Evolutionary conservation across 2,329 filamentous ascomycete genomes (phyloP).

Genomic region (Neonectria punicea): DNA sequence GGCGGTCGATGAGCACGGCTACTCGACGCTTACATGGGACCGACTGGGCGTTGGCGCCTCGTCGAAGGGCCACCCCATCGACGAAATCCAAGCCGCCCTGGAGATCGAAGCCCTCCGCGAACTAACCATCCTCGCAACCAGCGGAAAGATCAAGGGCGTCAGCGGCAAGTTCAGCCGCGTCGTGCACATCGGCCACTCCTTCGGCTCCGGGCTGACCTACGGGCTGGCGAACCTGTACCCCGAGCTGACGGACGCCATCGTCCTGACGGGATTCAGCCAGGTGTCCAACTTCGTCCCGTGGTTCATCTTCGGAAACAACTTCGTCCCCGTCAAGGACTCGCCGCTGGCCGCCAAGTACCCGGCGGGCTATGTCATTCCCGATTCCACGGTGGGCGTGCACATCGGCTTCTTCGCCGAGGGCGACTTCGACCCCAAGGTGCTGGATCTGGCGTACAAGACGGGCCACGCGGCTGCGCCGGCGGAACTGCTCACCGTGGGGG

Average conservation of each 20-base stretch:
- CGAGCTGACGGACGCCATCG: conserved; percentile 64
- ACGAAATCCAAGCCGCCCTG: conserved; percentile 67
- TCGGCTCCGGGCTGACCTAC: conserved; percentile 69
- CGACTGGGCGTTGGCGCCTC: conserved; percentile 70
- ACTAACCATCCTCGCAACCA: conserved; percentile 62
- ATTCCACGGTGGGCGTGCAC: conserved; percentile 59
- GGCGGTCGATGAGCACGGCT: conserved; percentile 65
- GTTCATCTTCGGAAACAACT: conserved; percentile 59
- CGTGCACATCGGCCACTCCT: conserved; percentile 72
- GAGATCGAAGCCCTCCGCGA: conserved; percentile 67
- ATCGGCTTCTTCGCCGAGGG: conserved; percentile 63
- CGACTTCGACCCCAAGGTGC: conserved; percentile 65
- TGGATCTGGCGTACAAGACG: conserved; percentile 55
- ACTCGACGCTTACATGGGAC: conserved; percentile 70
- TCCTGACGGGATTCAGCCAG: conserved; percentile 69
- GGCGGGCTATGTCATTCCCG: conserved; percentile 64
- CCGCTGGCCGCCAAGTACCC: conserved; percentile 48
- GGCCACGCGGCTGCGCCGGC: conserved; percentile 68
- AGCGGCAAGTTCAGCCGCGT: conserved; percentile 53
- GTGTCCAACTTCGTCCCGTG: conserved; percentile 55
- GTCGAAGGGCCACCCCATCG: conserved; percentile 67
- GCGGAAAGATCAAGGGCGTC: conserved; percentile 56
- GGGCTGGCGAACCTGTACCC: conserved; percentile 63
- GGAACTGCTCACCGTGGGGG: conserved; percentile 67
- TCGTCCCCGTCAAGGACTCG: conserved; percentile 54